Conservation (phyloP, 257 asterid genomes). For the Penstemon barbatus region DNA sequence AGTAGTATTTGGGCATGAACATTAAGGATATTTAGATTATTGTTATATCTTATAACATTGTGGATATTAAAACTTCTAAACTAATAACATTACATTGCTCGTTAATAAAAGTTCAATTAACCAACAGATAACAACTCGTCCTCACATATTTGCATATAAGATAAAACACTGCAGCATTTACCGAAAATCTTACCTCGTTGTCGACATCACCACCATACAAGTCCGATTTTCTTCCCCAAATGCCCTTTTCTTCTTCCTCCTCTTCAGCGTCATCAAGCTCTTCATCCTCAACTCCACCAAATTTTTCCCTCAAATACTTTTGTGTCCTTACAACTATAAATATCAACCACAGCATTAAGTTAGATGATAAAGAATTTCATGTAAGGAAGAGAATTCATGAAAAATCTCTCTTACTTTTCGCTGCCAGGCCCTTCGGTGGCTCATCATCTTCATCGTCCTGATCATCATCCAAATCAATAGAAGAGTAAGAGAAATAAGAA, state of each 20-base stretch:
- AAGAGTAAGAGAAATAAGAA: background rate
- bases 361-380: slow-evolving; percentile 15
- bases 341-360: slow-evolving; percentile 25
- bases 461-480: slow-evolving; percentile 41
- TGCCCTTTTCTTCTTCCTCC: slow-evolving; percentile 42
- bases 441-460: slow-evolving; percentile 49
- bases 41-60: too few species aligned
- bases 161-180: slow-evolving; percentile 3
- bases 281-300: slow-evolving; percentile 83
- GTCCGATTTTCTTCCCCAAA: slow-evolving; percentile 55
- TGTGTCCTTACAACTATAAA: slow-evolving; percentile 67
- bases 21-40: background rate
- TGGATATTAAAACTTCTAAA: background rate
- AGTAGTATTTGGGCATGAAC: slow-evolving; percentile 6
- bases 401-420: slow-evolving; percentile 58
- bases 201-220: slow-evolving; percentile 49
- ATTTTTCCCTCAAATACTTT: slow-evolving; percentile 50
- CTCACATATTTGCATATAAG: slow-evolving; percentile 6
- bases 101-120: background rate
- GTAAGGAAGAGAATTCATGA: slow-evolving; percentile 6
- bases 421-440: slow-evolving; percentile 61
- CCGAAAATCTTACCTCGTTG: slow-evolving; percentile 45
- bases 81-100: slow-evolving; percentile 4
- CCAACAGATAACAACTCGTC: slow-evolving; percentile 1
- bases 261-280: slow-evolving; percentile 61